phyloP scores from a whole-genome alignment of 2,329 filamentous ascomycete genomes.

The Botryotinia convoluta region DNA sequence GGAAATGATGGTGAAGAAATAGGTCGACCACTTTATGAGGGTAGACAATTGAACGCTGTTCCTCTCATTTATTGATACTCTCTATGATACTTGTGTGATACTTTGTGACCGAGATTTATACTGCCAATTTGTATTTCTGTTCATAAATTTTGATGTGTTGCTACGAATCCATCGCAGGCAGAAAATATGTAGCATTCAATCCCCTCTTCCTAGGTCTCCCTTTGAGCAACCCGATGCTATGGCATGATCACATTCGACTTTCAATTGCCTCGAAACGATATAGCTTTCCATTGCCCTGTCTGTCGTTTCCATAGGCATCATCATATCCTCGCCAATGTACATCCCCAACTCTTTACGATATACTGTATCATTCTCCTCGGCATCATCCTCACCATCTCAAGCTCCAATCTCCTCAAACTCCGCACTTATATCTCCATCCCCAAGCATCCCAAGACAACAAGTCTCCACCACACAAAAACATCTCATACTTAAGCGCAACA shows the following conservation, averaged over 20 bases:
- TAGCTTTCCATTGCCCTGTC: not conserved
- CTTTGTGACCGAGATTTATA: not conserved
- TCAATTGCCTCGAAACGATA: not conserved
- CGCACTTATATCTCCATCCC: accelerated
- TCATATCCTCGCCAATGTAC: not conserved
- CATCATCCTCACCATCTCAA: not conserved
- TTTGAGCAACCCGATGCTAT: not conserved
- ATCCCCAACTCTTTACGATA: not conserved
- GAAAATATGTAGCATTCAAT: not conserved
- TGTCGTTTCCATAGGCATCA: not conserved
- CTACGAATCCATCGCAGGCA: not conserved
- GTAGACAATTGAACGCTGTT: slow-evolving; percentile 20
- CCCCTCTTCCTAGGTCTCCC: not conserved
- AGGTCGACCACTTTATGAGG: slow-evolving; percentile 6
- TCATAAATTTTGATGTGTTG: not conserved
- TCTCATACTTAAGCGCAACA: not conserved
- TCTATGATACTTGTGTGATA: not conserved
- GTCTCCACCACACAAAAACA: not conserved
- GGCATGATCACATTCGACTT: not conserved
- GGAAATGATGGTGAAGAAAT: slow-evolving; percentile 16
- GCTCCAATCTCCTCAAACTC: not conserved
- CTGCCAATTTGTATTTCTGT: not conserved
- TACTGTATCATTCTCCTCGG: not conserved
- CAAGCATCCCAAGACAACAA: not conserved
- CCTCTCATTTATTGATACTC: not conserved